Evolutionary conservation across 2,329 filamentous ascomycete genomes (phyloP).

Genomic region (Ophiobolus disseminans): DNA sequence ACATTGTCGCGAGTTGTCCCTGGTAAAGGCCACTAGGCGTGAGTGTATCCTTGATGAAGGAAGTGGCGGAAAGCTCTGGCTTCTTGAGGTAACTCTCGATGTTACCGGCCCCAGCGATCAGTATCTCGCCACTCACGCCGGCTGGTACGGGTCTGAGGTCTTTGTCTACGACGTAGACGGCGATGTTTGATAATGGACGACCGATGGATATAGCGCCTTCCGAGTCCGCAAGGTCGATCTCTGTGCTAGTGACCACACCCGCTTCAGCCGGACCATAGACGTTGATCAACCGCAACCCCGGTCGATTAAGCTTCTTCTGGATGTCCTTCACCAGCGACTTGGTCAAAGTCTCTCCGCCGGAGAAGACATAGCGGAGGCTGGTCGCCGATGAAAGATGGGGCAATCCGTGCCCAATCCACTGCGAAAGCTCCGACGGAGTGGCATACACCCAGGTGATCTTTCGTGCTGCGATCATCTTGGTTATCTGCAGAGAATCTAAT

Average conservation of each 20-base stretch:
- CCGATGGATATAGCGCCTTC: conserved; percentile 13
- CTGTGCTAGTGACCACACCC: neutral
- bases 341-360: conserved; percentile 27
- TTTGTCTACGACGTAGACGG: conserved; percentile 51
- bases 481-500: conserved; percentile 46
- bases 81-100: conserved; percentile 42
- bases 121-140: conserved; percentile 52
- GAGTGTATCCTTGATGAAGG: conserved; percentile 18
- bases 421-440: conserved; percentile 52
- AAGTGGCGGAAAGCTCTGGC: conserved; percentile 19
- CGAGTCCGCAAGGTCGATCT: neutral
- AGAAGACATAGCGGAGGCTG: conserved; percentile 31
- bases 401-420: conserved; percentile 28
- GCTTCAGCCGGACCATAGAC: conserved; percentile 28
- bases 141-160: conserved; percentile 47
- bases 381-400: too few relatives aligned
- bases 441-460: conserved; percentile 49
- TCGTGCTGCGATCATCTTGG: conserved; percentile 46
- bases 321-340: conserved; percentile 2
- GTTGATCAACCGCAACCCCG: conserved; percentile 13
- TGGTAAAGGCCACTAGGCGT: conserved; percentile 5
- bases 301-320: conserved; percentile 1
- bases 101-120: conserved; percentile 43
- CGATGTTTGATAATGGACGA: conserved; percentile 13
- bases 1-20: conserved; percentile 36